Base-by-base conservation (phyloP, 1,284 basidiomycete genomes). In the Cutaneotrichosporon dermatis region DNA sequence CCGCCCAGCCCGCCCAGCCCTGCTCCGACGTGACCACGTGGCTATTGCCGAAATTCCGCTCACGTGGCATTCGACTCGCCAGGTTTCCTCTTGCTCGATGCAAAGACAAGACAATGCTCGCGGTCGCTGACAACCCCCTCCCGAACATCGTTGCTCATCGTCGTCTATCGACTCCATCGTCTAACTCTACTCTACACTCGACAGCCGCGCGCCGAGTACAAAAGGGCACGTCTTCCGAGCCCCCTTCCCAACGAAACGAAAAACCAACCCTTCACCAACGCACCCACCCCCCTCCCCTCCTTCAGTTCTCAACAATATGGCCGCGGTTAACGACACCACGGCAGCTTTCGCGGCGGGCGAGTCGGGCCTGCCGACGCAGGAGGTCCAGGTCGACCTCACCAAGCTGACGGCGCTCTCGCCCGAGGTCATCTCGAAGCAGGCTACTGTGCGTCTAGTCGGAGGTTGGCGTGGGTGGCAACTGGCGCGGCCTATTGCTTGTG, bases 371-470 rank as follows among this genome's bases (percentile, higher is more conserved):
- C 58, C 66, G 12, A 48, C 61, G 34, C 55, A 65, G 53, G 70
- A 71, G 53, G 70, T 92, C 67, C 83, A 90, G 33, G 78, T 93
- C 70, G 91, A 93, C 80, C 79, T 83, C 9, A 83, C 88, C 58
- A 89, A 85, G 76, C 83, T 99, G 68, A 90, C 90, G 52, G 91
- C 95, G 53, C 83, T 98, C 58, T 91, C 89, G 51, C 95, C 92
- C 16, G 91, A 97, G 78, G 95, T 99, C 71, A 98, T 99, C 76
- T 88, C 89, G 69, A 96, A 95, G 83, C 95, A 99, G 83, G 95
- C 94, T 62, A 78, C 88, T 64, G 71, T 77, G 58, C 65, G 71
- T 71, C 25, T 25, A 25, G 25, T 25, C 25, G 25, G 25, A 25
- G 25, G 2, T 25, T 3, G 25, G 25, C 25, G 25, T 25, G 25